Conservation (phyloP, 768 basidiomycete species). For the Mrakia gelida region DNA sequence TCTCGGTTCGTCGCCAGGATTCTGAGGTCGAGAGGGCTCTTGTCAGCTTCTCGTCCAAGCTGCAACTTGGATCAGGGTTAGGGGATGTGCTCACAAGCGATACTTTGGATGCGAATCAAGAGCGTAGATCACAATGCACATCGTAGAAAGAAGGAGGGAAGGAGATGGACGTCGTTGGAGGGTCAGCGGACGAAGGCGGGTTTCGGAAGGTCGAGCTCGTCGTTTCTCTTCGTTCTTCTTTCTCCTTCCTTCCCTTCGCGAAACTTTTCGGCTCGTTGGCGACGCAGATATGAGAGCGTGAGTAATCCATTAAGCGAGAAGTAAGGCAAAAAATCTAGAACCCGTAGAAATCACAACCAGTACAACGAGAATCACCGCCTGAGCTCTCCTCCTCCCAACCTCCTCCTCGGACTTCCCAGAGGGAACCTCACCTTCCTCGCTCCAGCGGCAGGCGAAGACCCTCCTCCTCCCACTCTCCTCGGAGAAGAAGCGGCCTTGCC, state of each 20-base stretch:
- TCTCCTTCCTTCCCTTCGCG: neutral
- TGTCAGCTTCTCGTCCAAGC: neutral
- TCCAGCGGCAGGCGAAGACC: neutral
- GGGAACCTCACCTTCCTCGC: constrained; percentile 8
- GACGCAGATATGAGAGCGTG: no score
- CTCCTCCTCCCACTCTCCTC: neutral
- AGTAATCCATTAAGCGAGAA: neutral
- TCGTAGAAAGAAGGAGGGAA: neutral
- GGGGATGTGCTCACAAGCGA: constrained; percentile 2
- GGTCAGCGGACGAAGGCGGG: neutral
- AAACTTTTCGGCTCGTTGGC: no score
- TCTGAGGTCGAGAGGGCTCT: neutral
- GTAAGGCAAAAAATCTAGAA: no score
- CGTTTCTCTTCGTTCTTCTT: neutral
- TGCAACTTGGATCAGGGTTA: neutral
- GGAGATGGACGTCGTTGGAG: neutral
- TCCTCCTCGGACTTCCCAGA: constrained; percentile 4
- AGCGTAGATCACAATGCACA: constrained; percentile 31
- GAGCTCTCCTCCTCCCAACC: neutral
- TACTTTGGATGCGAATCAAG: constrained; percentile 25
- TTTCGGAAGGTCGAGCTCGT: neutral
- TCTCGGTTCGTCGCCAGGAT: constrained; percentile 28
- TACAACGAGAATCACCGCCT: neutral
- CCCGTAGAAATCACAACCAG: neutral
- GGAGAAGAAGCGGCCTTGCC: neutral